Evolutionary conservation across 2,329 filamentous ascomycete species (phyloP), one percentile per base, ranked within the genome.

Genomic region (Lecanoromycetidae sp.): DNA sequence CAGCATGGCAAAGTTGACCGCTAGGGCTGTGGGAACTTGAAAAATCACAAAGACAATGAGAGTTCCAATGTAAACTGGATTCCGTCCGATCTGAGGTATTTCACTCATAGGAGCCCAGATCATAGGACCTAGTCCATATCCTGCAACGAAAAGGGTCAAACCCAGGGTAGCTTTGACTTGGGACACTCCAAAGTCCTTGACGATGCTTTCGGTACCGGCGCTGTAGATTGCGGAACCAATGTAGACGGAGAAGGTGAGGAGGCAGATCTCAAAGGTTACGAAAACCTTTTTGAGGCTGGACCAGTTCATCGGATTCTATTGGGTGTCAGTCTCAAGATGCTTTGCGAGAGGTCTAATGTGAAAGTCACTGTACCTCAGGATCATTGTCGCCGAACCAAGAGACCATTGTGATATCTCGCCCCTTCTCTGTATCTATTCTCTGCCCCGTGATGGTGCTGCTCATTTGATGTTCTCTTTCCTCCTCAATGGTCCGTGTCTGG

Each of bases 181-280:
- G 22, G 61, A 63, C 2, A 72, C 67, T 2, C 63, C 63, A 51
- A 75, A 76, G 3, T 59, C 58, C 7, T 61, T 51, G 50, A 63
- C 61, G 13, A 76, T 58, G 8, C 58, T 58, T 3, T 54, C 34
- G 3, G 65, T 62, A 22, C 71, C 69, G 0, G 72, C 64, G 0
- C 68, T 66, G 54, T 75, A 76, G 26, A 76, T 72, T 0, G 71
- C 63, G 3, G 68, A 70, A 7, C 70, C 71, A 26, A 70, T 66
- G 57, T 76, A 77, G 36, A 76, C 66, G 3, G 65, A 63, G 27
- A 71, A 69, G 9, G 69, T 69, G 47, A 72, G 61, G 6, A 74
- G 52, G 44, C 66, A 71, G 51, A 75, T 67, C 33, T 70, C 57
- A 36, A 65, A 64, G 0, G 67, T 71, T 12, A 71, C 66, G 49